Evolutionary conservation across 2,329 filamentous ascomycete genomes (phyloP).

Genomic region (Cercospora janseana): DNA sequence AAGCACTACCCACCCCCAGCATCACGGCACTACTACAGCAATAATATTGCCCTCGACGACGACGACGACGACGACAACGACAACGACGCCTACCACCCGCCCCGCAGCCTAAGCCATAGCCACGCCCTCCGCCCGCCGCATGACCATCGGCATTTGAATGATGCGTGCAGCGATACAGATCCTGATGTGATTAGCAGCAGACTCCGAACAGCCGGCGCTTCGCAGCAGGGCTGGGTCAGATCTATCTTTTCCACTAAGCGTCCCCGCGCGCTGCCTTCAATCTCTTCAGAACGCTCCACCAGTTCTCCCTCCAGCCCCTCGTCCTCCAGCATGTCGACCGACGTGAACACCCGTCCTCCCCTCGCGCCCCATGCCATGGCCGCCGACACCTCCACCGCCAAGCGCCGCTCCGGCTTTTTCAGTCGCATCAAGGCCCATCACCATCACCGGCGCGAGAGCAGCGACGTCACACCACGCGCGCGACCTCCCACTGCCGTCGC

Average conservation of each 20-base stretch:
- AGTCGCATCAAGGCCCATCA: constrained; percentile 19
- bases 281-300: constrained; percentile 13
- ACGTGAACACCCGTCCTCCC: constrained; percentile 14
- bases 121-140: not conserved
- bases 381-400: constrained; percentile 20
- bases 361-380: constrained; percentile 16
- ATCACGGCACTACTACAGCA: too few species aligned
- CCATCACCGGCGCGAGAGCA: constrained; percentile 23
- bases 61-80: constrained; percentile 1
- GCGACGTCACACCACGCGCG: constrained; percentile 11
- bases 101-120: constrained; percentile 7
- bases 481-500: constrained; percentile 16
- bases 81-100: not conserved
- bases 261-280: constrained; percentile 17
- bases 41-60: too few species aligned
- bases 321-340: constrained; percentile 18
- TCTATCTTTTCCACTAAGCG: constrained; percentile 18
- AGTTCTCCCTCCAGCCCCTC: constrained; percentile 17
- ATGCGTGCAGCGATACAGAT: not conserved
- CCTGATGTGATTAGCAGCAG: constrained; percentile 16
- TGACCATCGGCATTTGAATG: constrained; percentile 6
- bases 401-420: constrained; percentile 24
- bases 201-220: constrained; percentile 15
- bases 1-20: too few species aligned
- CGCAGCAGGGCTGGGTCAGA: constrained; percentile 4